Base-by-base conservation (phyloP, 495 filamentous ascomycete species). In the Apodospora peruviana region DNA sequence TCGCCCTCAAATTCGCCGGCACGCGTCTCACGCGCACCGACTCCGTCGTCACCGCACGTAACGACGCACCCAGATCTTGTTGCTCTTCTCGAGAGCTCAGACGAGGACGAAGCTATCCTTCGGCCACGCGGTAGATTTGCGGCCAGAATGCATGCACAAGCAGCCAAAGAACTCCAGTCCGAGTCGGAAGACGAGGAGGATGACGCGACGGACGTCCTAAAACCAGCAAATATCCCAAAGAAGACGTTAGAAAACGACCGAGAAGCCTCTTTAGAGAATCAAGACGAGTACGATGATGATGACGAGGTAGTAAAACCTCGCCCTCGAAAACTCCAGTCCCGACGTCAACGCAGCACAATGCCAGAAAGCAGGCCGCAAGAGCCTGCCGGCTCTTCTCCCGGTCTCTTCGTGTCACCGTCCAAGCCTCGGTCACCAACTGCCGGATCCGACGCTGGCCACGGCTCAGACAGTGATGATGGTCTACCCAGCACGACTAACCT, bases 111-210 rank as follows among this genome's bases (percentile, higher is more conserved):
- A 9, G 57, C 60, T 19, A 73, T 81, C 47, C 51, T 83, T 18
- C 72, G 75, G 19, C 87, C 87, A 3, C 77, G 78, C 43, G 88
- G 88, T 3, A 79, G 82, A 21, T 73, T 93, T 54, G 88, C 88
- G 46, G 74, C 82, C 14, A 73, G 84, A 20, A 82, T 91, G 76
- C 79, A 80, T 55, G 70, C 55, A 22, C 47, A 55, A 12, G 60
- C 43, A 2, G n/a, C 18, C 21, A 24, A 42, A 40, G 46, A 56
- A 19, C 34, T 61, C 9, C 53, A 58, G 27, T 48, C 52, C 16
- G 46, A 67, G 42, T 45, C 43, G 1, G 40, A 53, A 52, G 19
- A 57, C 51, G 57, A 36, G 46, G 55, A 43, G 10, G 49, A 55
- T 32, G 51, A 58, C 8, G 35, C 55, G 3, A 45, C 18, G 19